These are phyloP conservation scores for Dispira parvispora DNA, from an alignment of 192 early-diverging fungal species.

Conservation along the genomic window DNA sequence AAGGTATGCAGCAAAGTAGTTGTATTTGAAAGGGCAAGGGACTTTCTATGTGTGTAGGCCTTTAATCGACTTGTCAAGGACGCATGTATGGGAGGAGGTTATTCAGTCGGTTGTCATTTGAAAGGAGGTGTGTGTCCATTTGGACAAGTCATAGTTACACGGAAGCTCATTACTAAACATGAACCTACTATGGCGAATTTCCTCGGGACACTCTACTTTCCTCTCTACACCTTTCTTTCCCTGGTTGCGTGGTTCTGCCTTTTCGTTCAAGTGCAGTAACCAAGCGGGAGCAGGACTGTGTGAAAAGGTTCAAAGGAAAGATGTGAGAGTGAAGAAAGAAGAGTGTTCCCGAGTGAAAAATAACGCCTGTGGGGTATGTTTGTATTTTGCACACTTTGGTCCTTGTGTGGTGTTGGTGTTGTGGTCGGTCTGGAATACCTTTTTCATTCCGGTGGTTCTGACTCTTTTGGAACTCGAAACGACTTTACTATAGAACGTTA, in stretches of 20 bases:
- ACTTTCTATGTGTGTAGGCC: not conserved
- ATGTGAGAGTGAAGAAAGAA: too few relatives aligned
- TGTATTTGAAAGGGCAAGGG: not conserved
- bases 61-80: not conserved
- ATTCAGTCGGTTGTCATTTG: not conserved
- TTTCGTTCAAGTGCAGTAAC: too few relatives aligned
- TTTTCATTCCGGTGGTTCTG: not conserved
- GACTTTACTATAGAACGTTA: conserved; percentile 27
- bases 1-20: conserved; percentile 19
- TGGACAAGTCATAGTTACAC: not conserved
- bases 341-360: not conserved
- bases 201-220: too few relatives aligned
- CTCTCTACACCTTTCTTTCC: too few relatives aligned
- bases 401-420: too few relatives aligned
- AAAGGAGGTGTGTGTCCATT: too few relatives aligned
- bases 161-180: not conserved
- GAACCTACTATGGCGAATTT: too few relatives aligned
- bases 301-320: too few relatives aligned
- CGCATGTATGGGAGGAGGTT: not conserved
- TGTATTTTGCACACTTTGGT: too few relatives aligned
- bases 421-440: too few relatives aligned
- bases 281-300: too few relatives aligned
- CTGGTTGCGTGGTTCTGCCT: too few relatives aligned
- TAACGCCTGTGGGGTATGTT: not conserved
- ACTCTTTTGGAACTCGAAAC: conserved; percentile 15